Evolutionary conservation across 257 asterid species (phyloP).

Genomic region (Striga asiatica): DNA sequence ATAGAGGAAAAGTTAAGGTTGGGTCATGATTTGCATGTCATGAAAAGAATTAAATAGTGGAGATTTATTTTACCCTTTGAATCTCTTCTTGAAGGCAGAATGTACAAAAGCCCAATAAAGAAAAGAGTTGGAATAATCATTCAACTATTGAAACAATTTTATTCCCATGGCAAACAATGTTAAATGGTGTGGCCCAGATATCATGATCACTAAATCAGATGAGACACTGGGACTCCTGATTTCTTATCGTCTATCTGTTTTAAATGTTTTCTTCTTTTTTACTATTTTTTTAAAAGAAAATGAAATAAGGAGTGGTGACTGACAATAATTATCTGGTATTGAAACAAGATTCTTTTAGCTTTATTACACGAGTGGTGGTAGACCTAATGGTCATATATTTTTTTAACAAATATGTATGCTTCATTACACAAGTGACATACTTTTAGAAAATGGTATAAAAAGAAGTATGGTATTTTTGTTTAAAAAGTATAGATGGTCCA

Average conservation of each 20-base stretch:
- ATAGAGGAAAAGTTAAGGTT: conserved; percentile 23
- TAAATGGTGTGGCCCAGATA: conserved; percentile 44
- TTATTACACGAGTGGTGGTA: no score
- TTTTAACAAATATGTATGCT: no score
- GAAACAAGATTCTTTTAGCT: no score
- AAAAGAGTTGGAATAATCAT: conserved; percentile 17
- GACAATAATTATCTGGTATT: no score
- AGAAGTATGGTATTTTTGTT: no score
- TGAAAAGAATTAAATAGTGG: conserved; percentile 17
- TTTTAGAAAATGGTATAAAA: no score
- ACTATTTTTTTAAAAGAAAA: no score
- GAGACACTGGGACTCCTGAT: not conserved
- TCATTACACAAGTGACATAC: no score
- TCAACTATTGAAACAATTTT: conserved; percentile 13
- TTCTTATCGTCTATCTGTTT: no score
- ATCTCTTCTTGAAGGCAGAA: conserved; percentile 21
- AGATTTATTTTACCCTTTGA: conserved; percentile 7
- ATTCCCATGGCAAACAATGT: conserved; percentile 33
- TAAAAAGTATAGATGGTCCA: no score
- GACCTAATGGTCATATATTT: no score
- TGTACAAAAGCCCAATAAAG: conserved; percentile 13
- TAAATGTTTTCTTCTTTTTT: not conserved
- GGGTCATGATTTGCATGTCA: conserved; percentile 20
- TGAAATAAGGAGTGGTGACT: no score
- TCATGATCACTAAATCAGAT: conserved; percentile 21